Evolutionary conservation across 768 basidiomycete species (phyloP), one percentile per base, ranked within the genome.

Genomic region (Amanita fuliginea): DNA sequence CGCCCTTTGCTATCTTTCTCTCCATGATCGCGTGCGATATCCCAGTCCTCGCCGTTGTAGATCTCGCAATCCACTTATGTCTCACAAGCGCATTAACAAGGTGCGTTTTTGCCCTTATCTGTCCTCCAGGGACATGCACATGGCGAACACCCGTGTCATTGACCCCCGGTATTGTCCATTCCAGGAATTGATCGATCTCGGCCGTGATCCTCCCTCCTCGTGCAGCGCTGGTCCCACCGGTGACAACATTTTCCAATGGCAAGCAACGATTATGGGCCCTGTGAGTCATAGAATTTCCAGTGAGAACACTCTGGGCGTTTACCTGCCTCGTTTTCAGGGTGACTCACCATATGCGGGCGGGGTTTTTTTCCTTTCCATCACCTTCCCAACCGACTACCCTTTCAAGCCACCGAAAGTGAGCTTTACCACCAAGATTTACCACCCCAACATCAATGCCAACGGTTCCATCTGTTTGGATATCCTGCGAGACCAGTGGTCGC

Each of bases 351-450:
- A 99, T 64, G 83, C 95, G 28, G 96, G 96, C 61, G 96, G 96
- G 65, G 96, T 99, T 49, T 99, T 99, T 76, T 98, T 98, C 86
- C 81, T 94, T 42, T 83, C 85, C 43, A 93, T 95, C 65, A 80
- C 76, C 39, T 93, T 93, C 78, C 90, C 91, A 42, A 90, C 87
- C 68, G 95, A 99, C 68, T 99, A 99, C 74, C 96, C 96, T 21
- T 98, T 98, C 85, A 97, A 98, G 73, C 96, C 96, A 37, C 96
- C 96, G 69, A 99, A 99, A 80, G 92, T 99, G 71, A 86, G 86
- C 74, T 99, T 99, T 70, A 95, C 92, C 57, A 98, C 96, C 63
- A 97, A 96, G 87, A 97, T 97, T 60, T 98, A 97, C 68, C 95
- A 98, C 69, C 95, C 95, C 32, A 98, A 98, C 77, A 97, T 99